Percentiles rank a stretch among this genome's conserved stretches.
phyloP scores from a whole-genome alignment of 2,329 filamentous ascomycete genomes.

The Cordyceps farinosa region DNA sequence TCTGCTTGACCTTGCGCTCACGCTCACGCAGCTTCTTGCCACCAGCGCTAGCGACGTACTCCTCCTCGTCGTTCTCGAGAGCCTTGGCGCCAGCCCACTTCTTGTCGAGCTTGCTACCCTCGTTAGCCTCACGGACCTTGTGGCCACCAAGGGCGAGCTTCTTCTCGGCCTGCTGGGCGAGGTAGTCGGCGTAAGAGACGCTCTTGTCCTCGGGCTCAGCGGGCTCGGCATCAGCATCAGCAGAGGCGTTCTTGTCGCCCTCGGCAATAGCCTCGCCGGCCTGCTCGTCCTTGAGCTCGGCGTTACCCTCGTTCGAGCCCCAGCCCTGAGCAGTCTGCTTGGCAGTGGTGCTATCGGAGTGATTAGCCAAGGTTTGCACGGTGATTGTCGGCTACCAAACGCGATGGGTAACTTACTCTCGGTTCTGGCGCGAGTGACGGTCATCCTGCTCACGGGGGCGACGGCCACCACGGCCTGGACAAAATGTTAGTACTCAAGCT shows the following conservation, averaged over 20 bases:
- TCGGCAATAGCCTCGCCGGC: conserved; percentile 86
- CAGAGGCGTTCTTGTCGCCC: conserved; percentile 68
- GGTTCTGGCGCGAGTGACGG: conserved; percentile 48
- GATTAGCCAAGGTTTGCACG: not conserved
- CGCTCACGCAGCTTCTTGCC: conserved; percentile 83
- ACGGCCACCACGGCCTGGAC: conserved; percentile 51
- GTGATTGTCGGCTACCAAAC: not conserved
- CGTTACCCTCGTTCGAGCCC: conserved; percentile 77
- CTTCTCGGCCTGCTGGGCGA: conserved; percentile 69
- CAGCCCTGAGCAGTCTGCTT: conserved; percentile 88
- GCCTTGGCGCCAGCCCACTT: conserved; percentile 87
- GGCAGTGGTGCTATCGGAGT: conserved; percentile 62
- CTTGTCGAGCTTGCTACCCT: conserved; percentile 82
- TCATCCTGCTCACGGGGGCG: conserved; percentile 53
- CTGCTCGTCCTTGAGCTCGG: conserved; percentile 87
- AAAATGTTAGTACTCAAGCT: conserved; percentile 9
- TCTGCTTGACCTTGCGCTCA: conserved; percentile 87
- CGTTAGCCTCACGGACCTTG: conserved; percentile 84
- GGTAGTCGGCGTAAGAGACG: conserved; percentile 87
- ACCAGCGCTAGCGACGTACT: conserved; percentile 70
- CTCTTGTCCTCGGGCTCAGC: conserved; percentile 77
- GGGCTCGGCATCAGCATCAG: conserved; percentile 43
- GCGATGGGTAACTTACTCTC: conserved; percentile 40
- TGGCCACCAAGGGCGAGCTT: conserved; percentile 64
- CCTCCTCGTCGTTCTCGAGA: conserved; percentile 63